phyloP scores from a whole-genome alignment of 225 moss, liverwort and hornwort species.

The Rhytidiadelphus loreus region DNA sequence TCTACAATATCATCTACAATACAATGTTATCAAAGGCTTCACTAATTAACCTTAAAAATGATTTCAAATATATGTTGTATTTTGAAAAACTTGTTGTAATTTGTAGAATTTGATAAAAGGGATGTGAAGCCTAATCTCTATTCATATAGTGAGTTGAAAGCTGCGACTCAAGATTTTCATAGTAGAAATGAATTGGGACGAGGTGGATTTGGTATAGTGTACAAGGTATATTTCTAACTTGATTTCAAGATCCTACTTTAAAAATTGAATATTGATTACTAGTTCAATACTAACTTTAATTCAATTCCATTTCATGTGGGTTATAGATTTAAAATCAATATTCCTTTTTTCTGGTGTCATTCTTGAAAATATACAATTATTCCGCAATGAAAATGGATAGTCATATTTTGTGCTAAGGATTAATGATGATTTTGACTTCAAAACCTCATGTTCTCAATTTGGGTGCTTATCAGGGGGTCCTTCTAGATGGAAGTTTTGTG shows the following conservation, averaged over 20 bases:
- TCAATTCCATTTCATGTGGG: too few relatives aligned
- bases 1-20: too few relatives aligned
- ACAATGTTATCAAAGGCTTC: background rate
- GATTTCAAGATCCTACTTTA: too few relatives aligned
- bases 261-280: too few relatives aligned
- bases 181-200: background rate
- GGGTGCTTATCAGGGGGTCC: background rate
- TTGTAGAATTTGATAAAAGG: background rate
- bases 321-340: background rate
- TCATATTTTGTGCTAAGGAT: background rate
- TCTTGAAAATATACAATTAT: rapidly evolving
- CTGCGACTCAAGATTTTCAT: background rate
- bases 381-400: background rate
- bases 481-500: background rate
- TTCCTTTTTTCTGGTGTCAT: rapidly evolving
- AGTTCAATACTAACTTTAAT: too few relatives aligned
- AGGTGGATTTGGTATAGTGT: background rate
- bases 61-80: background rate
- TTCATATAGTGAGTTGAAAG: background rate
- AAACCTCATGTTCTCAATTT: background rate
- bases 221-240: background rate
- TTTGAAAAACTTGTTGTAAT: background rate
- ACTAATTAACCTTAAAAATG: rapidly evolving
- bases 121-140: background rate
- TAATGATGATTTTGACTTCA: background rate